Conservation (phyloP, 169 alveolate species). For the Theileria orientalis region DNA sequence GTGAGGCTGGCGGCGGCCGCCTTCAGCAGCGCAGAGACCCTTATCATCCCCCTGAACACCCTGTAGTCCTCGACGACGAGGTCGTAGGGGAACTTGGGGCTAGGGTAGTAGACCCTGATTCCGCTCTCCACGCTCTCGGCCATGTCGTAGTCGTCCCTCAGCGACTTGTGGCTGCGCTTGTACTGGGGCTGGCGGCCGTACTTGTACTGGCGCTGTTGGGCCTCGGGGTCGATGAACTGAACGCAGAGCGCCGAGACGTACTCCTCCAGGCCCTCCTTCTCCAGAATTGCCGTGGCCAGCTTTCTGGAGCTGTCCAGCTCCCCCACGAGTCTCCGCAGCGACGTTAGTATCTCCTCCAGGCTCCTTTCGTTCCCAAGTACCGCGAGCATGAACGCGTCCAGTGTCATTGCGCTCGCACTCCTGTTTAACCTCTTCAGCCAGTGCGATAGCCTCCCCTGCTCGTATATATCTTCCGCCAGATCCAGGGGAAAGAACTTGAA, state of each 20-base stretch:
- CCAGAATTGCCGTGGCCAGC: background rate
- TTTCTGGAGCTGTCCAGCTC: background rate
- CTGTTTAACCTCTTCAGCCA: background rate
- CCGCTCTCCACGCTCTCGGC: constrained; percentile 14
- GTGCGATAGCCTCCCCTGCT: background rate
- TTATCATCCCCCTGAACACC: background rate
- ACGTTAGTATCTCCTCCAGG: background rate
- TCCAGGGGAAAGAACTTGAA: constrained; percentile 5
- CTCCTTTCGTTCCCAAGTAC: background rate
- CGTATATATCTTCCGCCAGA: background rate
- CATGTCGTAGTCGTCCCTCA: constrained; percentile 9
- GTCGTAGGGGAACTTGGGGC: constrained; percentile 33
- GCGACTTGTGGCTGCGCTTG: too few relatives aligned
- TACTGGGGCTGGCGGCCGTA: too few relatives aligned
- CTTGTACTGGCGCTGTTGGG: too few relatives aligned
- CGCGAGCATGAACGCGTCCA: background rate
- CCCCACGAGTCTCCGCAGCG: background rate
- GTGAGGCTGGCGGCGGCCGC: background rate
- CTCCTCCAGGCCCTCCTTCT: background rate
- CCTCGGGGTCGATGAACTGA: background rate
- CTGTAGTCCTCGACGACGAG: constrained; percentile 14
- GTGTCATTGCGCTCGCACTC: background rate
- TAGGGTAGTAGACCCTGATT: background rate
- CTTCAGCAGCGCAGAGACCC: background rate
- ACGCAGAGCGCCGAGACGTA: background rate